Evolutionary conservation across 306 rosid species (phyloP).

Genomic region (Chamaecrista fasciculata): DNA sequence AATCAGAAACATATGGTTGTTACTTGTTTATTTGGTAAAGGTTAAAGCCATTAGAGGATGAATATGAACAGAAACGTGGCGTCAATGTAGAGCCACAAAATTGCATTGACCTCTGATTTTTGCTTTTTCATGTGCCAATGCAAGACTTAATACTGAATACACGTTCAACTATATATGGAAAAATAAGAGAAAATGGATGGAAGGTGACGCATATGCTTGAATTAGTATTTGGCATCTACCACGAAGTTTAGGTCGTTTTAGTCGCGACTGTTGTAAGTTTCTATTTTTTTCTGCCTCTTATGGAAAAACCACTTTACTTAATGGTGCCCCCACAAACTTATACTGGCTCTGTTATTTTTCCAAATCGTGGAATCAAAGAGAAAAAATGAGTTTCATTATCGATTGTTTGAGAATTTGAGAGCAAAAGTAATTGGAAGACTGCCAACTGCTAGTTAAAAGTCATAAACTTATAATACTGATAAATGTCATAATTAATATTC

Average conservation of each 20-base stretch:
- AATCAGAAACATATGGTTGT: slow-evolving; percentile 25
- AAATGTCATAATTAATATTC: background rate
- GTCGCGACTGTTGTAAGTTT: background rate
- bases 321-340: background rate
- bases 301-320: background rate
- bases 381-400: background rate
- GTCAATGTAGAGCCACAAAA: slow-evolving; percentile 18
- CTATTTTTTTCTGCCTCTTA: background rate
- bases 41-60: slow-evolving; percentile 4
- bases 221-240: background rate
- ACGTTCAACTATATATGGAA: slow-evolving; percentile 6
- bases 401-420: background rate
- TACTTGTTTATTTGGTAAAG: slow-evolving; percentile 6
- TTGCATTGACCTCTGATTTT: background rate
- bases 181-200: background rate
- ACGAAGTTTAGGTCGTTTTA: background rate
- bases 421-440: background rate
- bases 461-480: too few relatives aligned
- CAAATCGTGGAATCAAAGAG: background rate
- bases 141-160: slow-evolving; percentile 9
- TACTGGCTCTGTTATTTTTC: background rate
- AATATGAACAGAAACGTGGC: slow-evolving; percentile 4
- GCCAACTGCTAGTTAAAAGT: slow-evolving; percentile 12
- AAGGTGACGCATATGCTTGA: background rate
- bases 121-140: slow-evolving; percentile 18